Evolutionary conservation across 2,329 filamentous ascomycete genomes (phyloP), one percentile per base, ranked within the genome.

Genomic region (Botryotinia narcissicola): DNA sequence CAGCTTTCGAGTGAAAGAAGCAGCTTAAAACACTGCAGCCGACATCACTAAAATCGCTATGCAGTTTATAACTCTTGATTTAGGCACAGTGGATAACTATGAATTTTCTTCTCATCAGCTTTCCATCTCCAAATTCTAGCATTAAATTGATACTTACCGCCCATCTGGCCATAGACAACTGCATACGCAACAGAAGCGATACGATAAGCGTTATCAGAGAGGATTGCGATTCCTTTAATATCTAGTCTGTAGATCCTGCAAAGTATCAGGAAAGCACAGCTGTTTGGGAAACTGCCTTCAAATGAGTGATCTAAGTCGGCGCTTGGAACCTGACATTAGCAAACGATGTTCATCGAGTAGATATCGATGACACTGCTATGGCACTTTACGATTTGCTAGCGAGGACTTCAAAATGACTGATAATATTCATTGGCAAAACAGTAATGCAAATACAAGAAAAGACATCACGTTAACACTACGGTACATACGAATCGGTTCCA

Each of bases 1-100:
- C 44, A 51, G 10, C 63, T 67, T 67, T 67, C 44, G 29, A 67
- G 44, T 51, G 63, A 51, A 51, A 67, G 63, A 9, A 35, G 8
- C 14, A 10, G 35, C 48, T n/a, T 20, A 2, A 22, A 29, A n/a
- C 25, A 40, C 44, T 32, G n/a, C 16, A 29, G 37, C 14, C 22
- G 9, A 29, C 1, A 2, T 6, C 16, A 18, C 25, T 22, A 44
- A 44, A 44, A 29, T 12, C 14, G 25, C n/a, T 44, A 16, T n/a
- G 9, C n/a, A 29, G 5, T 42, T 29, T 4, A 12, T 63, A 29
- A 37, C 25, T 40, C 18, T 25, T n/a, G 14, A 22, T 22, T 14
- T 6, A 20, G 37, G 32, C 20, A 32, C 61, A 20, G 25, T n/a
- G n/a, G 37, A n/a, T 44, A 44, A 42, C 6, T 18, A 44, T 8